Evolutionary conservation across 2,329 filamentous ascomycete genomes (phyloP), one percentile per base, ranked within the genome.

Genomic region (Penicillium aurantiogriseum): DNA sequence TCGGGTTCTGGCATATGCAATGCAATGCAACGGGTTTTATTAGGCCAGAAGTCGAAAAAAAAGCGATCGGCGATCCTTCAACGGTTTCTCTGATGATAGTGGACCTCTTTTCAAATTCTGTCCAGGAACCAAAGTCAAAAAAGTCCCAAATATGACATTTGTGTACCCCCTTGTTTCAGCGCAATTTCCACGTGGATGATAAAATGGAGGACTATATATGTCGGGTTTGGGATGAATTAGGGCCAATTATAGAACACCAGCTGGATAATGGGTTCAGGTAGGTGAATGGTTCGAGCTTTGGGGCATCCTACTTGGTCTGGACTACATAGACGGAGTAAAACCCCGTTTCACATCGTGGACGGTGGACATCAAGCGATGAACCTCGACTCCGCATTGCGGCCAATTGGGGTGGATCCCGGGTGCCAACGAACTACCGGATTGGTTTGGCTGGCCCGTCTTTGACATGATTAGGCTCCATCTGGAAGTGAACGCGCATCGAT

Each of bases 391-490:
- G n/a, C 13, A 49, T 49, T 21, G n/a, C 11, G 8, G 31, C 31
- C 8, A 29, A 25, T 52, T 45, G 38, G 10, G n/a, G 53, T 55
- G 53, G 57, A 54, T 15, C 29, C 43, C 48, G 45, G 54, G 38
- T 33, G 31, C 11, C 56, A 54, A 53, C 51, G 48, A 51, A 49
- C 53, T 56, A 17, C 51, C 21, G 50, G 36, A 61, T 64, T 61
- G 58, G 62, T 51, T 43, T 42, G 29, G 40, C 47, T 61, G 58
- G 56, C 47, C 62, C 60, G 60, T 63, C 62, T 40, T 33, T 38
- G 54, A 23, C 53, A 25, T 10, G 13, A 58, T 44, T 49, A 42
- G 57, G 39, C 48, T 53, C 48, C 54, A 59, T 57, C 35, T 25
- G 49, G 43, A 38, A 54, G 31, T 43, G 38, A 59, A 54, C 31